Evolutionary conservation across 768 basidiomycete species (phyloP), one percentile per base, ranked within the genome.

Genomic region (Termitomyces sp.): DNA sequence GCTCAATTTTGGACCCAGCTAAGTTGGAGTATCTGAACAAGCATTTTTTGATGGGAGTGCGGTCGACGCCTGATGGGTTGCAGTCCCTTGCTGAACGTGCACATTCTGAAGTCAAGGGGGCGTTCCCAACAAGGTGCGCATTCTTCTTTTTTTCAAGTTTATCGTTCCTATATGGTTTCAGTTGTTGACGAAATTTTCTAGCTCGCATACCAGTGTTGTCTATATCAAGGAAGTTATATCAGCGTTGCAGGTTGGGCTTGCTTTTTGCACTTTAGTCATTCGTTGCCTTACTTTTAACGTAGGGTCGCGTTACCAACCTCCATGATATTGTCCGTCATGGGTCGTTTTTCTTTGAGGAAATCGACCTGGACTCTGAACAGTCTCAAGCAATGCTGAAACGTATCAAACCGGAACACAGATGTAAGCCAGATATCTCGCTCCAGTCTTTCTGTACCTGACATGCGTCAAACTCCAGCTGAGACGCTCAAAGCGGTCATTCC

Each of bases 1-100:
- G 92, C 59, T 84, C 90, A n/a, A 81, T 85, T 16, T 80, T 98
- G 14, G 92, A 94, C 61, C 79, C 82, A 0, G 71, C 72, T 10
- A 97, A 97, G 66, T 80, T 99, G 16, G 86, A 87, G 64, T 92
- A 87, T 67, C 73, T 98, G 54, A 98, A 98, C 69, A 94, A 93
- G 66, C 86, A 89, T 47, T 90, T 96, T 65, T 71, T 99, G 16
- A 78, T 84, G 72, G 75, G 75, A 18, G 76, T 73, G 56, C 80
- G 84, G 65, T 73, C 80, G 16, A 75, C 74, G 6, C 72, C 80
- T 2, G 71, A 78, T 14, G 85, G 82, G 1, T 74, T 87, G 26
- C 65, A 73, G n/a, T 64, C 70, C 0, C 75, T 92, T 4, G 83
- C 87, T 3, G 69, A 73, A 45, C 75, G 85, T 54, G 80, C 83